A percentile compares a stretch with the other conserved stretches of the same genome.
phyloP scores from a whole-genome alignment of 2,329 filamentous ascomycete genomes.

The Ophiostoma ips region DNA sequence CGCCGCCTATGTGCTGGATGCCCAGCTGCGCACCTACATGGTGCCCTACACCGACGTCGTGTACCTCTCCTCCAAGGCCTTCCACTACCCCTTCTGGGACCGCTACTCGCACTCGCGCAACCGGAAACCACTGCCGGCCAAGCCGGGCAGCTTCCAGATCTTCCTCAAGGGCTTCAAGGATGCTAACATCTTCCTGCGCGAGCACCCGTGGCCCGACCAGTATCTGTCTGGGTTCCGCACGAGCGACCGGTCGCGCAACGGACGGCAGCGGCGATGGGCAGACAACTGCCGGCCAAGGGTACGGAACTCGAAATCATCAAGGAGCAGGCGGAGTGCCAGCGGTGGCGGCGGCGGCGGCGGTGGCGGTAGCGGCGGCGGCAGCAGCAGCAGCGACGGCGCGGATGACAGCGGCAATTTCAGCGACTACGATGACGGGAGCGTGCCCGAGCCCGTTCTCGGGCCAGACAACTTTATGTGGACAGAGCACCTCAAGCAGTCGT shows the following conservation, averaged over 20 bases:
- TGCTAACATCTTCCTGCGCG: conserved; percentile 84
- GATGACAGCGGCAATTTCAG: conserved; percentile 2
- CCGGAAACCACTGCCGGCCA: conserved; percentile 73
- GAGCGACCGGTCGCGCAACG: conserved; percentile 48
- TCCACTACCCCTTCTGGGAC: conserved; percentile 98
- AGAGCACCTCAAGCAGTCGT: conserved; percentile 73
- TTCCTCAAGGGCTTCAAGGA: conserved; percentile 96
- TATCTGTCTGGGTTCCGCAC: conserved; percentile 56
- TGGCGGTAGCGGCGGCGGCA: not conserved
- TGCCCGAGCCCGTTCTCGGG: conserved; percentile 19
- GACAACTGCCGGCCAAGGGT: conserved; percentile 61
- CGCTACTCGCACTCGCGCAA: conserved; percentile 76
- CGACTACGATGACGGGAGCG: conserved; percentile 12
- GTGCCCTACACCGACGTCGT: conserved; percentile 97
- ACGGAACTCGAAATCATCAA: conserved; percentile 20
- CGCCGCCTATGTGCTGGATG: conserved; percentile 88
- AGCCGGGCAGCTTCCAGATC: conserved; percentile 92
- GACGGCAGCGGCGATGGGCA: conserved; percentile 49
- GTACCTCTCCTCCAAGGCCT: conserved; percentile 86
- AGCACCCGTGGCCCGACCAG: conserved; percentile 95
- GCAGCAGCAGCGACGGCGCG: not conserved
- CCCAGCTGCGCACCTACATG: conserved; percentile 74
- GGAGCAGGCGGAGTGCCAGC: not conserved
- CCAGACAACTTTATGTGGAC: conserved; percentile 68
- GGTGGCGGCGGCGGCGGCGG: not conserved